These are phyloP conservation scores for Mariannaea elegans DNA, from an alignment of 2,329 filamentous ascomycete species.

Conservation along the genomic window DNA sequence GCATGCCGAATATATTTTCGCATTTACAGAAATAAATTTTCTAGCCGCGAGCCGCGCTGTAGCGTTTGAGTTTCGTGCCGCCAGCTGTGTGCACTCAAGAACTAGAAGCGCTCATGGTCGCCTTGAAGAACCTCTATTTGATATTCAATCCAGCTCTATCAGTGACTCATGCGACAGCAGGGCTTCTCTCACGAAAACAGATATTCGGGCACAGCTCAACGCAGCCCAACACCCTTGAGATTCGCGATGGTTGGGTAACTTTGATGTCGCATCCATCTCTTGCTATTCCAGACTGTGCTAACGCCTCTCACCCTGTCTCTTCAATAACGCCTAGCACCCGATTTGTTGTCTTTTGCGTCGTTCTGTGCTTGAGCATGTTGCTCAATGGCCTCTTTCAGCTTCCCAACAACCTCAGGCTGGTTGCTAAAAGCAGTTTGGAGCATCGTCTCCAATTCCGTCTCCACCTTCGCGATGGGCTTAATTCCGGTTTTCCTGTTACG, in stretches of 20 bases:
- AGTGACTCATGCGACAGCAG: too few species aligned
- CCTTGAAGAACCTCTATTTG: background rate
- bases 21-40: background rate
- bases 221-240: background rate
- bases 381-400: slow-evolving; percentile 69
- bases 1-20: background rate
- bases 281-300: slow-evolving; percentile 6
- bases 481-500: slow-evolving; percentile 57
- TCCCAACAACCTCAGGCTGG: slow-evolving; percentile 66
- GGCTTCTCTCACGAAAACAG: too few species aligned
- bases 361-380: slow-evolving; percentile 64
- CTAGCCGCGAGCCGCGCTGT: background rate
- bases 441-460: slow-evolving; percentile 64
- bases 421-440: slow-evolving; percentile 67
- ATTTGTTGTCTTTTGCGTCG: slow-evolving; percentile 50
- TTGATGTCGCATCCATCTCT: background rate
- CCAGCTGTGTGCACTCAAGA: too few species aligned
- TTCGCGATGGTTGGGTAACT: background rate
- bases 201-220: background rate
- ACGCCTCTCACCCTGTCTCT: slow-evolving; percentile 3
- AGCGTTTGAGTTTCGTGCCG: background rate
- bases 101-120: too few species aligned
- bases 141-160: background rate
- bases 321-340: slow-evolving; percentile 45
- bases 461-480: slow-evolving; percentile 61